Base-by-base conservation (phyloP, 768 basidiomycete species). In the Asterophora lycoperdoides region DNA sequence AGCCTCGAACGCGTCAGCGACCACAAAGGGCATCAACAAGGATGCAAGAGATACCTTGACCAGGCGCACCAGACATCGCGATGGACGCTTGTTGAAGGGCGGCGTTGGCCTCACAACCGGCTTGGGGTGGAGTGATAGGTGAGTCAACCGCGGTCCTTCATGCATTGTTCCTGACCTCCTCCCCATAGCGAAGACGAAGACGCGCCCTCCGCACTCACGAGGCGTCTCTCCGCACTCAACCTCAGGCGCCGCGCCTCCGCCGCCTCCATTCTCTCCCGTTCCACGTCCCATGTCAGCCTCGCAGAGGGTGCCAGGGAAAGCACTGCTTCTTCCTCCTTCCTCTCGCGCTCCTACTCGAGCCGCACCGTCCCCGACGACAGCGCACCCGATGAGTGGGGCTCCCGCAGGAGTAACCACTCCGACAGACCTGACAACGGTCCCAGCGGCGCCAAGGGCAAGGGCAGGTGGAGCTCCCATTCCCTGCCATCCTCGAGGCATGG, bases 151-250 rank as follows among this genome's bases (percentile, higher is more conserved):
- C 10, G 30, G 15, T 41, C 33, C n/a, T 34, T 32, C 15, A 3
- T 9, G 18, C 19, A 44, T 4, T 8, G 13, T 28, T 32, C 7
- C 29, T 37, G n/a, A 30, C 40, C 33, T 41, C 44, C 28, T 60
- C 61, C n/a, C n/a, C n/a, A n/a, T n/a, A 84, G 83, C 47, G 84
- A 86, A 68, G 84, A 86, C 63, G 84, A 86, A 69, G 81, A 84
- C 49, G 83, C 84, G 0, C 84, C 84, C 5, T 84, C 81, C 0
- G 73, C 80, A 1, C 73, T 86, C 10, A 86, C 84, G 0, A 72
- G 76, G 8, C 79, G 83, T 7, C 64, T 86, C 5, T 85, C 83
- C 4, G 64, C 72, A 0, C 74, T 85, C 44, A 76, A 77, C 55
- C 67, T 84, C 14, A 67, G 73, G 1, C 67, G 71, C 4, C 71